Base-by-base conservation (phyloP, 768 basidiomycete genomes). In the Asterophora lycoperdoides region DNA sequence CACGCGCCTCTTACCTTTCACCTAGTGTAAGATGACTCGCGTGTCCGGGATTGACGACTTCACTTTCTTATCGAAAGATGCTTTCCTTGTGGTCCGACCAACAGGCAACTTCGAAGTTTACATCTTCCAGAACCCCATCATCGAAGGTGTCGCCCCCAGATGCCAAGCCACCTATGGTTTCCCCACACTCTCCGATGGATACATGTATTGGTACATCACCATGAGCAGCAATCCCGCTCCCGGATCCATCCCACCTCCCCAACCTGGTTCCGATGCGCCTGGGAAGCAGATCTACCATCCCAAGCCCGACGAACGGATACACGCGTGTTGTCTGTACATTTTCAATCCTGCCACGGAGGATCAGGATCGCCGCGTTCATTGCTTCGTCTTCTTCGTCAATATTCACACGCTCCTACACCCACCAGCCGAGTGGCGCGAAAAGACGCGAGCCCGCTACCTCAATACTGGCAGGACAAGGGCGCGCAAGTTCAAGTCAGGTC, bases 191-290 rank as follows among this genome's bases (percentile, higher is more conserved):
- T 66, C 70, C 28, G 61, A 65, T 4, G 73, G 69, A 5, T 77
- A 72, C 53, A 66, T 68, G 57, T 80, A 77, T 53, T 78, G 75
- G 73, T 77, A 78, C 48, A 76, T 78, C 35, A 75, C 75, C 42
- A 71, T 77, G 67, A 77, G 75, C 60, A 74, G 71, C 53, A 78
- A 78, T 50, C 75, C 77, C 3, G 62, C 72, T 14, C 73, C 77
- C 5, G 73, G 71, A 10, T 70, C 68, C 40, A 60, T 69, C 1
- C 73, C 73, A 15, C 52, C 49, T n/a, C 47, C 56, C 5, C 40
- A 46, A 34, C 41, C 46, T 14, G 30, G 59, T 42, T 51, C 33
- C 39, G 52, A 38, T 41, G 17, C 47, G 57, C n/a, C 38, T 48
- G 47, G 52, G 35, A 49, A 64, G 52, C 68, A 69, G 54, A 58